Base-by-base conservation (phyloP, 2,329 filamentous ascomycete genomes). In the Pseudogymnoascus sp. region DNA sequence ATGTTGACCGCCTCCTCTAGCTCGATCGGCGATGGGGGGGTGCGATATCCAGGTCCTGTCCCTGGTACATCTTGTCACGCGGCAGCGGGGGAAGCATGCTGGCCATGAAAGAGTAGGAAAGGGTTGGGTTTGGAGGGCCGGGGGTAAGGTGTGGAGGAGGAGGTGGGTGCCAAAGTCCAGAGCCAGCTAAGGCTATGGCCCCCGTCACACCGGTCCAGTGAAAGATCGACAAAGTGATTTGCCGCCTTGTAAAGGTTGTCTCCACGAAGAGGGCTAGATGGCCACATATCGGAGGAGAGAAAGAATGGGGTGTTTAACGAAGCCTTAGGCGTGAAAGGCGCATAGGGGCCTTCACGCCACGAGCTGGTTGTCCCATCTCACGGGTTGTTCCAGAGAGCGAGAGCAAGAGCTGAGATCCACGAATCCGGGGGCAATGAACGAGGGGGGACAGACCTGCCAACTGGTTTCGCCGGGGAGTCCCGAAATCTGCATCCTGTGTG, bases 391-490 rank as follows among this genome's bases (percentile, higher is more conserved):
- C 41, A 47, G 41, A 68, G 70, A 70, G 70, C 70, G 70, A 71
- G 69, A 70, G 70, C 70, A 71, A 66, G 62, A 67, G 64, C 61
- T 68, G 63, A 70, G 65, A 69, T 71, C 70, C 71, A 71, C 73
- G 68, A 74, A 69, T 72, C 71, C 72, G 71, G 70, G 70, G 75
- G 74, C 32, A 79, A 81, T 71, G 74, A 81, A 83, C 78, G 78
- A 79, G 83, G 80, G 41, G 80, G 75, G 80, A 89, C 94, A 94
- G 88, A 99, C 94, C 94, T 99, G 94, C 94, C 94, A 99, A 86
- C 92, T 97, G 82, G 94, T 99, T 82, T 97, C 93, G 79, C 85
- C 87, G 75, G 93, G 92, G 77, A 99, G 90, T 80, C 92, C 93
- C 81, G 90, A 89, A 73, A 99, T 95, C 77, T 93, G 88, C 94